Evolutionary conservation across 192 early-diverging fungal species (phyloP), one percentile per base, ranked within the genome.

Genomic region (Coemansia sp.): DNA sequence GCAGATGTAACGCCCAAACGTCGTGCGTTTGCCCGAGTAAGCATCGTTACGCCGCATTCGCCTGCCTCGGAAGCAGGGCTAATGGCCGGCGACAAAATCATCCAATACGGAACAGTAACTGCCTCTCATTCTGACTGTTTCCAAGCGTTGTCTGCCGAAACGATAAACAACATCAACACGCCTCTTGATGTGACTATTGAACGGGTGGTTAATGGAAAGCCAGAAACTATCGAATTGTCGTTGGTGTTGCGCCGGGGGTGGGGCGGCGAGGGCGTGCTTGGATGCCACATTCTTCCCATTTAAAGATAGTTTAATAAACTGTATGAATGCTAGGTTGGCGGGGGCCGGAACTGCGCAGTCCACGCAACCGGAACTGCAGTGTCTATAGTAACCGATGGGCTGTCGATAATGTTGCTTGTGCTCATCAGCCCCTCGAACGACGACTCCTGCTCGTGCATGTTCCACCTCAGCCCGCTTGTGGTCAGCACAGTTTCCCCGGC

Each of bases 401-500:
- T 62, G 12, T 82, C 87, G 45, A 95, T 82, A 10, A 83, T 78
- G 71, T 97, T 97, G 16, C 92, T 95, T 4, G 93, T 91, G 71
- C 91, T 94, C 64, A 97, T 83, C 59, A 92, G 79, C 3, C 78
- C 83, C n/a, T 88, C 88, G 63, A 95, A 94, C 16, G 85, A 77
- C 9, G 86, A 79, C 9, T 66, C 29, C 50, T 78, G 69, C 49
- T 71, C 50, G 47, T 66, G 43, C 18, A 97, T 62, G 65, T 97
- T 87, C 92, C 93, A 97, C 57, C 85, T 85, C 32, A 97, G 82
- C 1, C 95, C 95, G 6, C 38, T 64, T 2, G 93, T 95, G 0
- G 87, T 87, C 41, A 92, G 57, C 10, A 70, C 76, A 2, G 88
- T 85, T 27, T 77, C 75, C 3, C 78, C 78, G 1, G 85, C 85